Base-by-base conservation (phyloP, 2,329 filamentous ascomycete species). In the Colletotrichum neosansevieriae region DNA sequence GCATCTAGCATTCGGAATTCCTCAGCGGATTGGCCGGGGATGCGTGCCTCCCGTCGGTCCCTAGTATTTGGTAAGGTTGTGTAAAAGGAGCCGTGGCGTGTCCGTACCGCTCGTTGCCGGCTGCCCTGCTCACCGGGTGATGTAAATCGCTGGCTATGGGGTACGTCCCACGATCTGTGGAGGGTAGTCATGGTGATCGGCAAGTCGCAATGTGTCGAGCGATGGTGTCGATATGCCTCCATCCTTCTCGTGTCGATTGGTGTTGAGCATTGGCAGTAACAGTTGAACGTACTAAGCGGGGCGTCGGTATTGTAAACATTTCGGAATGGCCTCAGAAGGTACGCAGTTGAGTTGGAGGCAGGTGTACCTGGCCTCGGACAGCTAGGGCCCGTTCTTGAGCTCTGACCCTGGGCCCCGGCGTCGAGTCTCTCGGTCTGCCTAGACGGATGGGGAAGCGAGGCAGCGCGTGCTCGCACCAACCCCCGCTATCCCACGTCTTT, bases 321-420 rank as follows among this genome's bases (percentile, higher is more conserved):
- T 47, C 10, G 21, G 51, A 58, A 67, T 67, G 44, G 50, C 59
- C 29, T 67, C 64, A 34, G 63, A 29, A 24, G 36, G 29, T 29
- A 29, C 29, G 29, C 29, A 29, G 29, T 29, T 15, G 10, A 38
- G 11, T 11, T 12, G 36, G 13, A 51, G 49, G 24, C 15, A 13
- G 29, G 29, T 2, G 3, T 51, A 34, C 49, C 32, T 54, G 51
- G 29, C 34, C 51, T 54, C 51, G 34, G 51, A 53, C 29, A 53
- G 32, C 29, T 13, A 54, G 59, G 32, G 29, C 51, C 53, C 45
- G 45, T 44, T n/a, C 45, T 21, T 38, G 59, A 24, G 64, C 64
- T 64, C 51, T 58, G 64, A 67, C 64, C 64, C 64, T 64, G n/a
- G 51, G 51, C 19, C 58, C 63, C 50, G 50, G 64, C 53, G 62